Conservation (phyloP, 495 filamentous ascomycete genomes). For the Cladorrhinum samala region DNA sequence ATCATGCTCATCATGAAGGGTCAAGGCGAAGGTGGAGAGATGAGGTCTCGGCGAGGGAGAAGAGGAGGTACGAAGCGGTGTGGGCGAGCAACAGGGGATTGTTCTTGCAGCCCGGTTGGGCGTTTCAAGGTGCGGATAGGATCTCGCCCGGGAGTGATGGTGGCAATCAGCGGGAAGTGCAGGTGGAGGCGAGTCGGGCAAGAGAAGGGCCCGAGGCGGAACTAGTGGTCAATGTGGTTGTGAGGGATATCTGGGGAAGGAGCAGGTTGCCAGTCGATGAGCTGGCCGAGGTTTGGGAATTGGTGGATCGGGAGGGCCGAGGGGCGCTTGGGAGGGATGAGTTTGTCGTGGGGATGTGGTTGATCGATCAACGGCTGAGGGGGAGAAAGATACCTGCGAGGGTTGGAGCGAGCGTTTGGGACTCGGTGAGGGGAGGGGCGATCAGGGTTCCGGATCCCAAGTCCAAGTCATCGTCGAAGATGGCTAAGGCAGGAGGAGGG, state of each 20-base stretch:
- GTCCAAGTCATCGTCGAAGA: not conserved
- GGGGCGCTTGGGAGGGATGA: constrained; percentile 67
- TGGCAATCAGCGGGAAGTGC: not conserved
- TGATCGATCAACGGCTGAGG: constrained; percentile 83
- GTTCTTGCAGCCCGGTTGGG: constrained; percentile 17
- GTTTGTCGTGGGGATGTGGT: constrained; percentile 94
- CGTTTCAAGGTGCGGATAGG: too few species aligned
- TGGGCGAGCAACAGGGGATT: constrained; percentile 90
- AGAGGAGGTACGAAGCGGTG: constrained; percentile 90
- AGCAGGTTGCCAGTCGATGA: constrained; percentile 61
- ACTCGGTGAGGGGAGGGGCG: constrained; percentile 56
- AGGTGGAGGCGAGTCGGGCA: constrained; percentile 9
- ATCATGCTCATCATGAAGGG: constrained; percentile 84
- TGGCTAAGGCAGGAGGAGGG: not conserved
- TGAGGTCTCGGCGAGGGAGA: constrained; percentile 66
- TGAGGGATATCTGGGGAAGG: constrained; percentile 78
- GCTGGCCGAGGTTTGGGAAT: constrained; percentile 76
- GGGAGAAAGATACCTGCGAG: constrained; percentile 79
- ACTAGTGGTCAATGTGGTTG: constrained; percentile 70
- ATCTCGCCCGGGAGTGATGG: not conserved
- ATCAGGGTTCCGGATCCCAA: constrained; percentile 32
- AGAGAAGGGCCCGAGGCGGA: constrained; percentile 32
- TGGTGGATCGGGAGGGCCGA: constrained; percentile 62
- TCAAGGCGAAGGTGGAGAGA: constrained; percentile 78
- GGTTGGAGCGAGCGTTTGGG: constrained; percentile 81